Percentiles rank a stretch among this genome's conserved stretches.
Evolutionary conservation across 2,329 filamentous ascomycete genomes (phyloP).

Genomic region (Phyllosticta citrichinensis): DNA sequence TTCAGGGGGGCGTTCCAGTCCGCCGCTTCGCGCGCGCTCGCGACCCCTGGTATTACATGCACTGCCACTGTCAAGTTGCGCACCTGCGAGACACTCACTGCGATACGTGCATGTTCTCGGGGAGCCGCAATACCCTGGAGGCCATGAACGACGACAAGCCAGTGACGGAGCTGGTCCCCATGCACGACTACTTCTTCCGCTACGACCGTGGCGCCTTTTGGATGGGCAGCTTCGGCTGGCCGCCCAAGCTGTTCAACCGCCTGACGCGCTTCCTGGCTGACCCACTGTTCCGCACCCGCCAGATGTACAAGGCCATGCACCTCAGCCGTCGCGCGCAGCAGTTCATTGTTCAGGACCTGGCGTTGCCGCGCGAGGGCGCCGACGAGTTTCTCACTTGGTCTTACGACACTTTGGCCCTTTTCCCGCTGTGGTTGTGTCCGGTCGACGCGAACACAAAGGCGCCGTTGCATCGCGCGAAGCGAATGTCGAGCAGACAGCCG

Average conservation of each 20-base stretch:
- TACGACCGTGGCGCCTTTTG: conserved; percentile 63
- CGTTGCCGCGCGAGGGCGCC: conserved; percentile 33
- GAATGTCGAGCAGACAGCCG: conserved; percentile 18
- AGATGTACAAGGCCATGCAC: conserved; percentile 57
- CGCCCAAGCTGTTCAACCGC: conserved; percentile 57
- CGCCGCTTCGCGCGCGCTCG: conserved; percentile 31
- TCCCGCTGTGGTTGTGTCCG: conserved; percentile 41
- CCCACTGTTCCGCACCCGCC: conserved; percentile 51
- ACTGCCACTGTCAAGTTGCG: conserved; percentile 30
- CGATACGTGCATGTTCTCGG: conserved; percentile 10
- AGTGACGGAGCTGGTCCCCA: conserved; percentile 46
- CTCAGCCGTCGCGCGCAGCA: conserved; percentile 49
- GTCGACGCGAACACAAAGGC: conserved; percentile 18
- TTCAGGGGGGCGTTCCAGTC: not conserved
- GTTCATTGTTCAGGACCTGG: conserved; percentile 57
- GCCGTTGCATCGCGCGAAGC: conserved; percentile 17
- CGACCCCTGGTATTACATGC: conserved; percentile 44
- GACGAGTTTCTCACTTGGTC: conserved; percentile 36
- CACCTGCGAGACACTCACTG: conserved; percentile 27
- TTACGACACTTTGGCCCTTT: conserved; percentile 31
- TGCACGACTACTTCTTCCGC: conserved; percentile 59
- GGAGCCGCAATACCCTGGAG: not conserved
- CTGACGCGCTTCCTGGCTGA: conserved; percentile 53
- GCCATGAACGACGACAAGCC: conserved; percentile 18
- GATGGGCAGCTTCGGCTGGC: conserved; percentile 53